phyloP scores from a whole-genome alignment of 2,329 filamentous ascomycete genomes.

The Botrytis byssoidea region DNA sequence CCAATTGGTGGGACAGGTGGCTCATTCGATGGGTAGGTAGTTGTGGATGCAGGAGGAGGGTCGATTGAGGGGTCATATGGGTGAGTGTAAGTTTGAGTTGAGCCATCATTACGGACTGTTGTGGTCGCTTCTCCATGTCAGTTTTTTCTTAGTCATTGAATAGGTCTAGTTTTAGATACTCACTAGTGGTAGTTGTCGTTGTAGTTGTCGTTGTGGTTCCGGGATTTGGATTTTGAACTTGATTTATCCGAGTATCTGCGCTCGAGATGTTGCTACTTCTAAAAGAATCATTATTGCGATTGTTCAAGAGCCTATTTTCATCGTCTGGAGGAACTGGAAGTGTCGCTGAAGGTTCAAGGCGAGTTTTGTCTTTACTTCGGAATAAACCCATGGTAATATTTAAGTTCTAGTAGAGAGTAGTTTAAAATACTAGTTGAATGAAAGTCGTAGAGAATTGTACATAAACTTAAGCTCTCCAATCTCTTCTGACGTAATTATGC shows the following conservation, averaged over 20 bases:
- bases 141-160: not conserved
- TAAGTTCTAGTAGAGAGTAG: not conserved
- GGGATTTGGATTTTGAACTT: not conserved
- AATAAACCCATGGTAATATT: conserved; percentile 20
- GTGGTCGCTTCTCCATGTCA: conserved; percentile 19
- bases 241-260: conserved; percentile 20
- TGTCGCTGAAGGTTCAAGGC: not conserved
- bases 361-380: conserved; percentile 15
- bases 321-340: not conserved
- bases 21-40: conserved; percentile 13
- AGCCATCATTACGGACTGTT: conserved; percentile 19
- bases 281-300: conserved; percentile 18
- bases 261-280: conserved; percentile 22
- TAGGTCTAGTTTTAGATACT: not conserved
- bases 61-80: conserved; percentile 19
- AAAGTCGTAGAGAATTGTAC: not conserved
- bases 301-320: not conserved
- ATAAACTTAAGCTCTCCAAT: conserved; percentile 2
- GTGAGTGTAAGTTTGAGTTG: conserved; percentile 14
- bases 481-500: conserved; percentile 11
- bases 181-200: conserved; percentile 17
- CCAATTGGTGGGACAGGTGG: not conserved
- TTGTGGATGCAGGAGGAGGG: conserved; percentile 16
- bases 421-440: not conserved
- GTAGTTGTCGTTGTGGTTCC: conserved; percentile 18